Base-by-base conservation (phyloP, 495 filamentous ascomycete species). In the Entonaema liquescens region DNA sequence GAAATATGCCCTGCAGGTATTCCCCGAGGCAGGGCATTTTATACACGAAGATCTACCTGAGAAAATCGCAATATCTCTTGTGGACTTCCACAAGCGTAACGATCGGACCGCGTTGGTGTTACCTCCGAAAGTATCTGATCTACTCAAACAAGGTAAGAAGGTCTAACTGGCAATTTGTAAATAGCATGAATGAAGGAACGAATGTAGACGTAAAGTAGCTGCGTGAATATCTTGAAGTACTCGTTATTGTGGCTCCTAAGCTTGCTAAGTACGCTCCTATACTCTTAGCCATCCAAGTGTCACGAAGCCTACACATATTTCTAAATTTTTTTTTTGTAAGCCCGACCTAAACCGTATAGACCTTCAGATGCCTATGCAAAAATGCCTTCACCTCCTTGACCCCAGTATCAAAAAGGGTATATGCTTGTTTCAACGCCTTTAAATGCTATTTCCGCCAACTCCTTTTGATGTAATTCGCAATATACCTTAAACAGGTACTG, bases 11-110 rank as follows among this genome's bases (percentile, higher is more conserved):
- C 83, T 99, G 17, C 90, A 97, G 59, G 94, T 99, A 17, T 90
- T 98, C 66, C 96, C 96, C 0, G 92, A 97, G 79, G 94, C 94
- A 5, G 95, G 95, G 0, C 95, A 98, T 78, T 99, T 98, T 72
- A 87, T 99, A 54, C 96, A 98, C 66, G 95, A 99, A 79, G 95
- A 99, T 78, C 86, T 93, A 60, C 93, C 96, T 1, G 89, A 91
- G 67, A 96, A 93, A 82, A 94, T 90, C 28, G 95, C 96, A 5
- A 86, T 88, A 70, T 86, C 89, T 26, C 79, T 98, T 58, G 93
- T 91, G 2, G 96, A 98, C 76, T 98, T 99, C 72, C 92, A 94
- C 74, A 90, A 89, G 71, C 82, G 95, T 29, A 98, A 98, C 78
- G 94, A 98, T 79, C 84, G 94, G 55, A 91, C 87, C 70, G 87